Evolutionary conservation across 1,284 basidiomycete genomes (phyloP), one percentile per base, ranked within the genome.

Genomic region (Stereum hirsutum): DNA sequence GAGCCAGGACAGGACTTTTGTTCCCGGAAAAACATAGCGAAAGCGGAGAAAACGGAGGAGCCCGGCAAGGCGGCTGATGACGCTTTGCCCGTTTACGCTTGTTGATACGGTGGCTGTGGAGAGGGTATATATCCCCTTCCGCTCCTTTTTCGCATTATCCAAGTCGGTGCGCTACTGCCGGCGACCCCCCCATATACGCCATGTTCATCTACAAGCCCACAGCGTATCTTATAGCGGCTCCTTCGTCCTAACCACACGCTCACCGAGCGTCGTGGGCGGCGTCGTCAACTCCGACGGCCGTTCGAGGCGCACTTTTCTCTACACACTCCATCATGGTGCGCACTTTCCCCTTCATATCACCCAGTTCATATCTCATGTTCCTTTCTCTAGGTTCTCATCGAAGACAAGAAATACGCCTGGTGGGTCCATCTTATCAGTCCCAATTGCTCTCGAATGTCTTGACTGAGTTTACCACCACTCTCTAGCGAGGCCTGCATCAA

Each of bases 321-420:
- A 37, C 14, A 28, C n/a, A n/a, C n/a, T n/a, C n/a, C n/a, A 47
- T 23, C n/a, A 50, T 50, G 49, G 49, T 50, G n/a, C 5, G 37
- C 15, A 14, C 17, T 27, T 20, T 8, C 7, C 20, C 20, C 23
- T 4, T 8, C 34, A 7, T 28, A 17, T 15, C 32, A 15, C 7
- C 28, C 6, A 11, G 30, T 21, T 37, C 17, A 32, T 19, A 24
- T 26, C 14, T 38, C 30, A 6, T 37, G 19, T 14, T 20, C 19
- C 33, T n/a, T 34, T 21, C 3, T 38, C 23, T 17, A 84, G 86
- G 84, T 89, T 54, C 69, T 82, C 57, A 74, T 89, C 58, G 79
- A 76, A 63, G 78, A 77, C 60, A 87, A 83, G 68, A 89, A 89
- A 65, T 86, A 85, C 56, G 83, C 83, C 49, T 86, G 83, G 83